phyloP scores from a whole-genome alignment of 306 rosid species.

The Lathyrus oleraceus region DNA sequence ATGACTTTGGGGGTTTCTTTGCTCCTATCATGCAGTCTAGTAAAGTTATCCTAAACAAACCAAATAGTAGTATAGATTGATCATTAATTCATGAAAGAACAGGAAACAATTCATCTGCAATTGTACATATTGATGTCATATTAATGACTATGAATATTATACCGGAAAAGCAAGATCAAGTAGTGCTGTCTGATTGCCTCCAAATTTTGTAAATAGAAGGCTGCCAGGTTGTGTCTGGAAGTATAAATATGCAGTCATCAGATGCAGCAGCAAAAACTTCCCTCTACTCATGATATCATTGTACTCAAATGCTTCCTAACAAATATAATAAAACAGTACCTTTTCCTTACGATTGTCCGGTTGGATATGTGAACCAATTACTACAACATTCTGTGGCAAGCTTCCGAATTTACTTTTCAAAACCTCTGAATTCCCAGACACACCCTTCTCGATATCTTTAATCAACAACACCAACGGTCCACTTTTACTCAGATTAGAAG shows the following conservation, averaged over 20 bases:
- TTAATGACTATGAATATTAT: conserved; percentile 33
- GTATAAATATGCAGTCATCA: conserved; percentile 22
- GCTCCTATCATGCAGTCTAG: conserved; percentile 86
- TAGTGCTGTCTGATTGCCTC: conserved; percentile 89
- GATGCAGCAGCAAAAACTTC: conserved; percentile 19
- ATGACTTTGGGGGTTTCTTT: conserved; percentile 85
- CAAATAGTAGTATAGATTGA: conserved; percentile 9
- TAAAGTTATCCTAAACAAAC: conserved; percentile 71
- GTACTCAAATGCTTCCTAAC: conserved; percentile 19
- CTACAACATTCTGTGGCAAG: conserved; percentile 77
- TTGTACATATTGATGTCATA: neutral
- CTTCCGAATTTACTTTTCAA: conserved; percentile 74
- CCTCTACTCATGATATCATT: conserved; percentile 8
- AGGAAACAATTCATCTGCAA: conserved; percentile 7
- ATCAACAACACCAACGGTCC: conserved; percentile 72
- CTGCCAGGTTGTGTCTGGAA: conserved; percentile 90
- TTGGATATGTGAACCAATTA: conserved; percentile 84
- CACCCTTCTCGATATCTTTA: conserved; percentile 88
- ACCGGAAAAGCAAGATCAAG: conserved; percentile 99
- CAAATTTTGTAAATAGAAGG: conserved; percentile 89
- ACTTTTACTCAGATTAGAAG: conserved; percentile 61
- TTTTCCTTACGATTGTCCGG: conserved; percentile 89
- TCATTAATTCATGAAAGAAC: conserved; percentile 28
- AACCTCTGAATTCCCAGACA: conserved; percentile 67
- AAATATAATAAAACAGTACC: conserved; percentile 49